These are phyloP conservation scores for Knufia petricola DNA, from an alignment of 2,329 filamentous ascomycete species.

Conservation along the genomic window DNA sequence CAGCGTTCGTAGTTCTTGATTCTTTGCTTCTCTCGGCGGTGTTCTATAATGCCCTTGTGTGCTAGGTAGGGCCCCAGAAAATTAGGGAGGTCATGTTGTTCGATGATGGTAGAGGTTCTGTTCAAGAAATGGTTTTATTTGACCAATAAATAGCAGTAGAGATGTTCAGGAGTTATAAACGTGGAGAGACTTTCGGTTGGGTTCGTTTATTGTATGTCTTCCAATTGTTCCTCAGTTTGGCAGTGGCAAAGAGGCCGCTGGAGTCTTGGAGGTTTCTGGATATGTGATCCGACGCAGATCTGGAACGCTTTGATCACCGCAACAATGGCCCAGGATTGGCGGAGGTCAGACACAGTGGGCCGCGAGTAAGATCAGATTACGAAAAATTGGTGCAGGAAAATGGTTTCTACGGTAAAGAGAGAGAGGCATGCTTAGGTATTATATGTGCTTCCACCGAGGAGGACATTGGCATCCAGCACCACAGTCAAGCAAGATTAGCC, in stretches of 20 bases:
- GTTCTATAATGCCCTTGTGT: slow-evolving; percentile 18
- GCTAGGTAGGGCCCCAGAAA: slow-evolving; percentile 20
- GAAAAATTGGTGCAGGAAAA: neutral
- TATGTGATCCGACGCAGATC: no score
- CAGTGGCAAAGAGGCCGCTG: neutral
- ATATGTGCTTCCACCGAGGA: neutral
- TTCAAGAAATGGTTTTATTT: no score
- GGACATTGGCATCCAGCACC: neutral
- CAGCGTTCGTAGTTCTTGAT: slow-evolving; percentile 23
- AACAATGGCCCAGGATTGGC: neutral
- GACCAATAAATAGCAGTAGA: no score
- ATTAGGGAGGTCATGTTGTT: slow-evolving; percentile 21
- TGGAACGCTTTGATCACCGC: no score
- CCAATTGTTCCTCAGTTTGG: neutral
- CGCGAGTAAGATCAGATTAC: neutral
- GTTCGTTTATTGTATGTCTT: no score
- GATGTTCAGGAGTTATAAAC: no score
- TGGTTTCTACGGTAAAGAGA: neutral
- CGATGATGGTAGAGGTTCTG: no score
- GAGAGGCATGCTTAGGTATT: neutral
- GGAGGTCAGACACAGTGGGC: neutral
- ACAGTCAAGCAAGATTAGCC: no score
- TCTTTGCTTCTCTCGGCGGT: slow-evolving; percentile 20
- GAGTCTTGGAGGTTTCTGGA: neutral
- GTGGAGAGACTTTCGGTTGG: no score